Base-by-base conservation (phyloP, 2,329 filamentous ascomycete genomes). In the Zasmidium citrigriseum region DNA sequence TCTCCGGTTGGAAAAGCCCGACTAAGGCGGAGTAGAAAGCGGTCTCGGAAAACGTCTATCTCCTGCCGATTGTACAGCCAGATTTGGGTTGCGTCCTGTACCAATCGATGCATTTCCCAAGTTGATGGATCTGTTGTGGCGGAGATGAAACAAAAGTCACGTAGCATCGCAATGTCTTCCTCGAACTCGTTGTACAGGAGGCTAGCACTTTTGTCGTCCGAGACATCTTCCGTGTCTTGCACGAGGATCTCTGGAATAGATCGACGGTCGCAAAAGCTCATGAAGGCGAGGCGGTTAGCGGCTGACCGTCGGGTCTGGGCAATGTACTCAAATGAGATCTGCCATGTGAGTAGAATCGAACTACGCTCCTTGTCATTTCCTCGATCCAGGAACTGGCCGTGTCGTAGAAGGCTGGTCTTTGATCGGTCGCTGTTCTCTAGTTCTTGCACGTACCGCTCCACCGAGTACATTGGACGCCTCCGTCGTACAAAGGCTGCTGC, bases 221-320 rank as follows among this genome's bases (percentile, higher is more conserved):
- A 12, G 46, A 7, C 23, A 24, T 27, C 7, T 34, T 7, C 7
- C 7, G 14, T 29, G 20, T 7, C 27, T 38, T 25, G 34, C 7
- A 56, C 2, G 4, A 60, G 50, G 9, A 23, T 44, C 29, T 61
- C 62, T 2, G 56, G 64, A 20, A 66, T 64, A 0, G 51, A 41
- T 25, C 60, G 54, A 9, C 68, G 67, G 52, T 82, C 72, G 61
- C 78, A 82, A 57, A 78, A 76, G 68, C 78, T 79, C 75, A 82
- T 76, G 4, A 82, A 69, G 1, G 76, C 77, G 0, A 82, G 61
- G 10, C 81, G 63, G 16, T 78, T 64, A 2, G 78, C 70, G 9
- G 79, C 80, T 3, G 60, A 62, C 21, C 27, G 24, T 21, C 54
- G 45, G 1, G 10, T 49, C 49, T 34, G 7, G 27, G 14, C 27